Base-by-base conservation (phyloP, 2,329 filamentous ascomycete species). In the Chaetothyriales sp. region DNA sequence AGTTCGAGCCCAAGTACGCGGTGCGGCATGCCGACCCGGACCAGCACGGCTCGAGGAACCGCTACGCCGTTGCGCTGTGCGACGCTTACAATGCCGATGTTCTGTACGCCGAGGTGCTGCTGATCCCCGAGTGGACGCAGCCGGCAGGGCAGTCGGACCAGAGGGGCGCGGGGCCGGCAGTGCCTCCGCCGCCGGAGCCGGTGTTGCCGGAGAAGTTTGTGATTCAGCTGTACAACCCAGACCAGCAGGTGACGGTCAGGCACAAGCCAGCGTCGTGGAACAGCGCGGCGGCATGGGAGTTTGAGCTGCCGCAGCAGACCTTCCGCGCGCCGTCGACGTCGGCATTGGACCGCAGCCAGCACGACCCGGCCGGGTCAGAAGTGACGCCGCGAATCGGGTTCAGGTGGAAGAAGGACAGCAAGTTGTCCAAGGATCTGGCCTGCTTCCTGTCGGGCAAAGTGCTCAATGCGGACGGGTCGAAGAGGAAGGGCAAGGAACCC, bases 221-320 rank as follows among this genome's bases (percentile, higher is more conserved):
- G n/a, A 77, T 97, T 43, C 84, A 90, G 61, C 81, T 98, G 2
- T 97, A 95, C 74, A 92, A 95, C 65, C 92, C 92, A 0, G 90
- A 97, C 65, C 88, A 92, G 67, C 77, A 85, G 60, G 73, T 97
- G 18, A 62, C 74, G 0, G 77, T 97, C 37, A 81, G 77, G 60
- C 65, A 71, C 57, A 80, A 85, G 60, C 77, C 82, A 43, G 83
- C 85, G 33, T 82, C 83, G 55, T 94, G 89, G 84, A 89, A 84
- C 56, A 83, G 81, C 54, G 82, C 81, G 13, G 81, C 88, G 49
- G 79, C 80, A 50, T 98, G 90, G 83, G 87, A 92, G 58, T 97
- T 98, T 68, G 86, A 90, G 66, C 82, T 98, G 69, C 92, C 92
- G 0, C 81, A 89, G 63, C 82, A 82, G 54, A 85, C 83, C 22